Base-by-base conservation (phyloP, 2,329 filamentous ascomycete species). In the Penicillium brevicompactum region DNA sequence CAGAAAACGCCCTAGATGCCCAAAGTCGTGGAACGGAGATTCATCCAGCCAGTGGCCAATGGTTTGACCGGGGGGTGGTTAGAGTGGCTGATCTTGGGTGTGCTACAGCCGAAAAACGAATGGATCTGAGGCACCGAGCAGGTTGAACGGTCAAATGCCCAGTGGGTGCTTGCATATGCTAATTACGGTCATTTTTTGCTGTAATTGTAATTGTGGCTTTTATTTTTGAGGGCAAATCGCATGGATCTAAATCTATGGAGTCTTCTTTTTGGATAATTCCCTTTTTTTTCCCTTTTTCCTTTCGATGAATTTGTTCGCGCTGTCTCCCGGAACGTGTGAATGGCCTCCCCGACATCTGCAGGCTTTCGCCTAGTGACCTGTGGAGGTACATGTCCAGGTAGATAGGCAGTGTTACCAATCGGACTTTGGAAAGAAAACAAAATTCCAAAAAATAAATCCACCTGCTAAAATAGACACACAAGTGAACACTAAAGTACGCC, bases 1-100 rank as follows among this genome's bases (percentile, higher is more conserved):
- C 57, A 54, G 60, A 57, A 65, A 47, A 58, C 56, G 42, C 43
- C 45, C 37, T 40, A 51, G 42, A 53, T 53, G 18, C 56, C 58
- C 47, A 56, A 55, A 44, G 59, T 62, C 62, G 71, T 73, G 67
- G 58, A 69, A 72, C 71, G 56, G 58, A 56, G 56, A 63, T 62
- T 57, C 64, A 67, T 59, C 63, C 63, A 64, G 54, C 57, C 54
- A 46, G 45, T 53, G 59, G 56, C 67, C 67, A 70, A 71, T 71
- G 60, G 67, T 18, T 55, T 60, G 55, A 57, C 56, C 61, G 58
- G 54, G 57, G 58, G 56, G 57, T 50, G 57, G 60, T 34, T 51
- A 51, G 55, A 60, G 62, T 60, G 58, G 62, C 62, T 67, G 64
- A 53, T 70, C 65, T 61, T 61, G 59, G 65, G 51, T 56, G 53